Base-by-base conservation (phyloP, 805 yeast genomes). In the Wickerhamiella sergipiensis region DNA sequence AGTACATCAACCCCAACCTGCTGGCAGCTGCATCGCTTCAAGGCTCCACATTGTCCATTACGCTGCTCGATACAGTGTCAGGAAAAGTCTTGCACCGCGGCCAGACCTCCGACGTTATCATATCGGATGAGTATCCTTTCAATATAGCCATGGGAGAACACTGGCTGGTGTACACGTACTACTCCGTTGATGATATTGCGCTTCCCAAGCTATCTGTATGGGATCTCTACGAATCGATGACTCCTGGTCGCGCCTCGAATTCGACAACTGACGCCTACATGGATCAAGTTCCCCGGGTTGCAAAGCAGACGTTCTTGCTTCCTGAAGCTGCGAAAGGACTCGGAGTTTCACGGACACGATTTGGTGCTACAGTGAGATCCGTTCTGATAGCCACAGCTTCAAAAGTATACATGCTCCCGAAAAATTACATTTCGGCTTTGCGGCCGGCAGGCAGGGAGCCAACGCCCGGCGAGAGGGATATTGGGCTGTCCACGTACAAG, bases 221-320 rank as follows among this genome's bases (percentile, higher is more conserved):
- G 59, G 97, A 92, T 63, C 65, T 92, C 40, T 92, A 79, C 65
- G 94, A 86, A 59, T 80, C 87, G 1, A 78, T 84, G 21, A 74
- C 83, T 62, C 61, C 63, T 52, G 19, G 2, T 4, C 71, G 77
- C 57, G 51, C 63, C 49, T 48, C 59, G 21, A 10, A 50, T 8
- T 47, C 49, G n/a, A 50, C 48, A 15, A 56, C 60, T 6, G 66
- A 76, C 1, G 63, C 72, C 1, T 71, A 72, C 49, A 67, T 62
- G 5, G 49, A 55, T 44, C 58, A 58, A 29, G 68, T 54, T 51
- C 92, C 82, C 1, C 74, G 71, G 24, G 71, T 74, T n/a, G 61
- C 71, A 1, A 56, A 73, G 15, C 78, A 77, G 59, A 69, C 95
- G 0, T 89, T 74, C 61, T 66, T 78, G 7, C 69, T 78, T 18